These are phyloP conservation scores for Lotus japonicus DNA, from an alignment of 306 rosid genomes.

Conservation along the genomic window DNA sequence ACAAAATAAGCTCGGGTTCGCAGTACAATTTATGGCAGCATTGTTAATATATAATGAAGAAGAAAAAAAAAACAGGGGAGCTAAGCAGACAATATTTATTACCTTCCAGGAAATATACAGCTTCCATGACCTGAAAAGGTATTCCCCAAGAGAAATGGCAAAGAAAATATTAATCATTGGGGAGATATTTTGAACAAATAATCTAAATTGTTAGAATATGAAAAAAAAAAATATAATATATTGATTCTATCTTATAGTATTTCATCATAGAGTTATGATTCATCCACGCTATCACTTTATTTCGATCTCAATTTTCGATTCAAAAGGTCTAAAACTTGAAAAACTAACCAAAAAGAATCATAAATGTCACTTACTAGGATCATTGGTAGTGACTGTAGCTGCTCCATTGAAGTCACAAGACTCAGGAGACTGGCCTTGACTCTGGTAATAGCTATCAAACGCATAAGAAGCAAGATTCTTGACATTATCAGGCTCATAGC, in stretches of 20 bases:
- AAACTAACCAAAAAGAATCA: neutral
- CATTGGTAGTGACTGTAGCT: conserved; percentile 88
- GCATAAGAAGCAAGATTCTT: conserved; percentile 92
- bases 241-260: too few species aligned
- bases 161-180: neutral
- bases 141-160: neutral
- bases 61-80: neutral
- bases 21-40: neutral
- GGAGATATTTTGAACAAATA: too few species aligned
- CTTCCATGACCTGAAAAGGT: conserved; percentile 82
- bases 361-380: conserved; percentile 62
- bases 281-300: too few species aligned
- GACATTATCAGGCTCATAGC: conserved; percentile 76
- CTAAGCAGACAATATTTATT: conserved; percentile 19
- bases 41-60: too few species aligned
- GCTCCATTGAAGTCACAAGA: conserved; percentile 94
- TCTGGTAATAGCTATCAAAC: conserved; percentile 92
- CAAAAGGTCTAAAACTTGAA: too few species aligned
- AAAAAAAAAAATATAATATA: too few species aligned
- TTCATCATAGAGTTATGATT: too few species aligned
- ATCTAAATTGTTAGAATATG: too few species aligned
- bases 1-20: neutral
- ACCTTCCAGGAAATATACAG: conserved; percentile 98
- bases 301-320: too few species aligned
- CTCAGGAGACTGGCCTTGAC: conserved; percentile 52